Evolutionary conservation across 257 asterid species (phyloP).

Genomic region (Solanum chilense): DNA sequence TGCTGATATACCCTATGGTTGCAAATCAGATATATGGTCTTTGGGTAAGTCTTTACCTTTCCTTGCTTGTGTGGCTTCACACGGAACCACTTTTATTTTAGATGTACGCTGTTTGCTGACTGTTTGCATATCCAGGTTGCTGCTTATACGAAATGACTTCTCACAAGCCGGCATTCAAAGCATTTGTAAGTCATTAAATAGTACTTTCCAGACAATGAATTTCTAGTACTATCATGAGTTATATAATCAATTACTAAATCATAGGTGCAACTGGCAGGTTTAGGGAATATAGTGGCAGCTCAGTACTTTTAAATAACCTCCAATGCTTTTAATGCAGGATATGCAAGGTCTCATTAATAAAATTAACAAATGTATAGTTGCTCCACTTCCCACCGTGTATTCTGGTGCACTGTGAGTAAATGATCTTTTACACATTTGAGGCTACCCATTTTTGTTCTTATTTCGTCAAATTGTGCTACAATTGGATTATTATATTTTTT

Average conservation of each 20-base stretch:
- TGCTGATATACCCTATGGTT: constrained; percentile 98
- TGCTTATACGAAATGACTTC: constrained; percentile 93
- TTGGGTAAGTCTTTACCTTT: constrained; percentile 43
- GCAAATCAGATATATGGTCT: constrained; percentile 98
- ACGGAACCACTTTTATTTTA: not conserved
- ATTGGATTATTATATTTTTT: not conserved
- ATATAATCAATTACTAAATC: not conserved
- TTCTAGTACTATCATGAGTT: not conserved
- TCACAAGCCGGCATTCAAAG: constrained; percentile 79
- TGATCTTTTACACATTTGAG: not conserved
- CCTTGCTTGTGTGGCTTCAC: not conserved
- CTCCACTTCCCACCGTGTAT: constrained; percentile 87
- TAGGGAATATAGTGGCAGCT: not conserved
- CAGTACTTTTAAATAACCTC: not conserved
- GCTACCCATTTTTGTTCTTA: not conserved
- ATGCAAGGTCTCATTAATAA: constrained; percentile 95
- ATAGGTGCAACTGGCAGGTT: not conserved
- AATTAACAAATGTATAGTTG: constrained; percentile 76
- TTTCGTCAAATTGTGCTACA: not conserved
- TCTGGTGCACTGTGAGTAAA: constrained; percentile 84
- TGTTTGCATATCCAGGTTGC: constrained; percentile 47
- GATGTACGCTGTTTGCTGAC: constrained; percentile 3
- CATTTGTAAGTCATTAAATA: constrained; percentile 59
- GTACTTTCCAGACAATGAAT: not conserved
- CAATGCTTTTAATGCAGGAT: constrained; percentile 39